A percentile compares a stretch with the other conserved stretches of the same genome.
phyloP scores from a whole-genome alignment of 257 asterid genomes.

The Capsicum chinense region DNA sequence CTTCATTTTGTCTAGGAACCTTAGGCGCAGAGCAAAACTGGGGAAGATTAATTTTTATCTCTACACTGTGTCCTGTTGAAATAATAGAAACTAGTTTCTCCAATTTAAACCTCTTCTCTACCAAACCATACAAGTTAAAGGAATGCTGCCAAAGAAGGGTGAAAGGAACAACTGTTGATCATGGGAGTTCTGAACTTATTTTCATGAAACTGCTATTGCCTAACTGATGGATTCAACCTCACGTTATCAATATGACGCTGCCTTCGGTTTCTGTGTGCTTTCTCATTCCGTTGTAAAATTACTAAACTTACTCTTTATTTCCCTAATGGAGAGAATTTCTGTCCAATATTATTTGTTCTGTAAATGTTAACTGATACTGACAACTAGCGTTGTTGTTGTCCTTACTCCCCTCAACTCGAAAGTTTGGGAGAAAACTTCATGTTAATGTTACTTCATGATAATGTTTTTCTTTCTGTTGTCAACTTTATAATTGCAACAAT shows the following conservation, averaged over 20 bases:
- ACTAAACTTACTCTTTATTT: not conserved
- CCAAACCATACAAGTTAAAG: conserved; percentile 15
- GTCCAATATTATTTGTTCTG: not conserved
- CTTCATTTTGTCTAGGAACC: not conserved
- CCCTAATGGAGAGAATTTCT: not conserved
- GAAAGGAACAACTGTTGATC: not conserved
- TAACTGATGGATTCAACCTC: conserved; percentile 20
- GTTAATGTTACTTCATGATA: conserved; percentile 7
- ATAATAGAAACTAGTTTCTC: conserved; percentile 10
- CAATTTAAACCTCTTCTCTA: conserved; percentile 2
- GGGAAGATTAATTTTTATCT: not conserved
- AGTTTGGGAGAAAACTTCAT: not conserved
- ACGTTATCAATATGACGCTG: not conserved
- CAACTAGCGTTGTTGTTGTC: not conserved
- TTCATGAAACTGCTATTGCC: not conserved
- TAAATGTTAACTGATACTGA: not conserved
- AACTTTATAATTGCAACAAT: not conserved
- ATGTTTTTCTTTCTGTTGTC: conserved; percentile 15
- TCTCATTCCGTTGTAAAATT: not conserved
- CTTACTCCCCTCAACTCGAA: conserved; percentile 10
- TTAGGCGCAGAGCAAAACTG: not conserved
- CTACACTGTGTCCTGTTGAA: not conserved
- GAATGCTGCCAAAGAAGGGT: not conserved
- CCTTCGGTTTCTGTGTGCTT: not conserved
- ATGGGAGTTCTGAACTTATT: not conserved